Evolutionary conservation across 352 stramenopile species (phyloP).

Genomic region (Phytophthora macrochlamydospora): DNA sequence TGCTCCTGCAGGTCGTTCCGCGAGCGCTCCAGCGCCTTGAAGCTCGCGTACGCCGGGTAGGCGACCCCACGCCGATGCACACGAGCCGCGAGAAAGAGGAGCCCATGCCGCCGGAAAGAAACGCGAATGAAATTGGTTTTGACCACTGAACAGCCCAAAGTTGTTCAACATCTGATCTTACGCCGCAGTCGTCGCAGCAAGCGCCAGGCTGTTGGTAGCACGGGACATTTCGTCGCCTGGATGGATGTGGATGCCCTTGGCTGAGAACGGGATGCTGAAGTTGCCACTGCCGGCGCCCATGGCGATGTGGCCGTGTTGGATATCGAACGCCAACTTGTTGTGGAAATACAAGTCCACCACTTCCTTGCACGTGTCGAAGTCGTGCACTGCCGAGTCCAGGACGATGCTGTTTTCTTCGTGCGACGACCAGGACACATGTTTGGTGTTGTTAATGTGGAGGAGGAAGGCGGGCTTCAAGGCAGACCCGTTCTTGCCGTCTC

Average conservation of each 20-base stretch:
- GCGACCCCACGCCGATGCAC: slow-evolving; percentile 58
- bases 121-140: slow-evolving; percentile 2
- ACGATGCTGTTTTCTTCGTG: slow-evolving; percentile 75
- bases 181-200: slow-evolving; percentile 2
- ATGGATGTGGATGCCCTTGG: slow-evolving; percentile 70
- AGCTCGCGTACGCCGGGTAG: slow-evolving; percentile 76
- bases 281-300: slow-evolving; percentile 67
- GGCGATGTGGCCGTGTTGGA: slow-evolving; percentile 59
- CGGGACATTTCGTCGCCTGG: slow-evolving; percentile 21
- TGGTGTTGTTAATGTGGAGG: slow-evolving; percentile 54
- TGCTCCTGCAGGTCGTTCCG: slow-evolving; percentile 48
- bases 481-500: slow-evolving; percentile 10
- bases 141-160: not conserved
- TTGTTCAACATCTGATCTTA: slow-evolving; percentile 15
- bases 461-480: slow-evolving; percentile 38
- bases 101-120: slow-evolving; percentile 42
- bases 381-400: slow-evolving; percentile 51
- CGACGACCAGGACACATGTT: slow-evolving; percentile 55
- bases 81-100: slow-evolving; percentile 55
- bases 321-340: slow-evolving; percentile 70
- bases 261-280: slow-evolving; percentile 76
- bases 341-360: slow-evolving; percentile 71
- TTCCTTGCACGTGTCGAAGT: slow-evolving; percentile 68
- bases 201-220: slow-evolving; percentile 4
- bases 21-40: slow-evolving; percentile 72